These are phyloP conservation scores for Trichophyton benhamiae DNA, from an alignment of 2,329 filamentous ascomycete species.

Conservation along the genomic window DNA sequence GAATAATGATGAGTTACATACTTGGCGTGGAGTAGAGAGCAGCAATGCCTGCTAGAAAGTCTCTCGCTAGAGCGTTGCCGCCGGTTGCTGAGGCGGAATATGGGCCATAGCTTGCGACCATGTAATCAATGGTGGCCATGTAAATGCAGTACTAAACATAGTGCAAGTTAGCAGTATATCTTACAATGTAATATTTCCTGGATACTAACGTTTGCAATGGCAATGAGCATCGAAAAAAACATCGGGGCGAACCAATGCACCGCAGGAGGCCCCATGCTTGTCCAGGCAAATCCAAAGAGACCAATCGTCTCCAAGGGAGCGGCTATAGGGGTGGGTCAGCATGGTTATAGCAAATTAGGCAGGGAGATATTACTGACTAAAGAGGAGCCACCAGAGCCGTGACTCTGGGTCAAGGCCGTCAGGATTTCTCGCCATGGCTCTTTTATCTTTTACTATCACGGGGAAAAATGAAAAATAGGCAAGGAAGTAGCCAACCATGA, in stretches of 20 bases:
- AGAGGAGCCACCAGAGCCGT: constrained; percentile 48
- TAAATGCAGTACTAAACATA: constrained; percentile 38
- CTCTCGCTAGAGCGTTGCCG: constrained; percentile 52
- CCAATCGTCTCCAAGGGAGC: constrained; percentile 48
- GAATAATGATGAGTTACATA: constrained; percentile 17
- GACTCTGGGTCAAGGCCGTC: constrained; percentile 47
- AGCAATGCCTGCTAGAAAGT: constrained; percentile 50
- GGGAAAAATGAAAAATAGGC: constrained; percentile 46
- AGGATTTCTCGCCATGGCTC: constrained; percentile 28
- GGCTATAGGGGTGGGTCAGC: constrained; percentile 19
- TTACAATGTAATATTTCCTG: neutral
- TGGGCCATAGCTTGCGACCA: constrained; percentile 53
- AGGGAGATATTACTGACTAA: constrained; percentile 22
- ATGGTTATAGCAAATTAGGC: neutral
- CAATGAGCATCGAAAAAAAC: constrained; percentile 47
- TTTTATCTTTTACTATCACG: constrained; percentile 36
- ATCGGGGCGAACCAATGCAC: constrained; percentile 51
- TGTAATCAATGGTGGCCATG: constrained; percentile 55
- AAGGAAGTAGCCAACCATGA: constrained; percentile 46
- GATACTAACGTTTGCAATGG: constrained; percentile 46
- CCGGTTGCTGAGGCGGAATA: constrained; percentile 54
- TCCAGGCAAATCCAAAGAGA: constrained; percentile 50
- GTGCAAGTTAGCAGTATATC: neutral
- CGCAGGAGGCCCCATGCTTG: constrained; percentile 40
- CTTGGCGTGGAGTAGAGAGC: constrained; percentile 46